Conservation (phyloP, 1,284 basidiomycete genomes). For the Tetrapyrgos nigripes region DNA sequence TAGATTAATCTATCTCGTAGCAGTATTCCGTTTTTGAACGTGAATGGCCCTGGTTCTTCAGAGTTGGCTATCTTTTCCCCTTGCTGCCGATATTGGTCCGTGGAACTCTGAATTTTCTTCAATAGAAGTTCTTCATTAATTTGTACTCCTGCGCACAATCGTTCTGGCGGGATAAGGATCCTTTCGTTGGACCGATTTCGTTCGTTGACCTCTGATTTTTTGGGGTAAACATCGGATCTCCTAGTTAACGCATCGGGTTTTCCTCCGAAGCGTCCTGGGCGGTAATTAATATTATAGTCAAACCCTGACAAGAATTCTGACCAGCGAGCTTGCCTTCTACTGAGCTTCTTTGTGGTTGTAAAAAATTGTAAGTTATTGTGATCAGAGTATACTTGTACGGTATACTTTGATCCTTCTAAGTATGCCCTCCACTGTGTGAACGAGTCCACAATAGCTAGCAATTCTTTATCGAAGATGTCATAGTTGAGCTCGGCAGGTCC, state of each 20-base stretch:
- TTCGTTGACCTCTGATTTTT: neutral
- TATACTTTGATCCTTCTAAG: conserved; percentile 22
- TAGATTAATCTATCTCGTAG: neutral
- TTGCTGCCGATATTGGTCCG: neutral
- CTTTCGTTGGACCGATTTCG: conserved; percentile 6
- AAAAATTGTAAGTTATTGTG: conserved; percentile 38
- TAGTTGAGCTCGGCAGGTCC: conserved; percentile 38
- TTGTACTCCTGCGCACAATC: neutral
- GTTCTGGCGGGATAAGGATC: conserved; percentile 31
- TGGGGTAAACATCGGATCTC: conserved; percentile 21
- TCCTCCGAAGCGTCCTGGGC: conserved; percentile 25
- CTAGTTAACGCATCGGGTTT: conserved; percentile 37
- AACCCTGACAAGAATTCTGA: conserved; percentile 25
- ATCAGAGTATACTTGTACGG: conserved; percentile 32
- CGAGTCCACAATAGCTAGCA: conserved; percentile 10
- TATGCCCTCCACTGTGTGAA: conserved; percentile 37
- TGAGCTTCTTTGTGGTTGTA: conserved; percentile 23
- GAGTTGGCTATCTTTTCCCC: neutral
- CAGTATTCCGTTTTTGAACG: neutral
- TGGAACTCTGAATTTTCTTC: neutral
- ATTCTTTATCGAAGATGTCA: too few relatives aligned
- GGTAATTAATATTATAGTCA: conserved; percentile 30
- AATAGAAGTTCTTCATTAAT: neutral
- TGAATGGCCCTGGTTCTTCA: neutral
- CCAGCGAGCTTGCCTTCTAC: conserved; percentile 36